Base-by-base conservation (phyloP, 1,284 basidiomycete species). In the Mycosarcoma mackinlayi region DNA sequence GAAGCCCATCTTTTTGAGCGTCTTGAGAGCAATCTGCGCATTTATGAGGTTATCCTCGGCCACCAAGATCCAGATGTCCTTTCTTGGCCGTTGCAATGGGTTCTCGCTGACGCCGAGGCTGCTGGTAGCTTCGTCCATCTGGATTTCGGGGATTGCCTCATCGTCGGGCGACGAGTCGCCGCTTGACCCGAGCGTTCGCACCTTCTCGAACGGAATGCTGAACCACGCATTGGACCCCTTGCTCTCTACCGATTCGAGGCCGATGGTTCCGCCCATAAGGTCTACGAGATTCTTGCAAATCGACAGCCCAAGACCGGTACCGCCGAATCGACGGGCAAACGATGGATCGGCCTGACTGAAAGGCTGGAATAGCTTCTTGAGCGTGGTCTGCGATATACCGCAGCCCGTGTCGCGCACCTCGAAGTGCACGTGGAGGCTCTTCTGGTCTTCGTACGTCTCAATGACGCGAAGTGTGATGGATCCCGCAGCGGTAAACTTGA, bases 401-500 rank as follows among this genome's bases (percentile, higher is more conserved):
- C 80, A 77, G 30, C 83, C 83, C 14, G 83, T 83, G 49, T 84
- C 83, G 31, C 75, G 65, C 9, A 84, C 75, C 39, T 80, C 73
- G 48, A 83, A 83, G 19, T 71, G 70, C 9, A 81, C 75, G 25
- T 71, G 58, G 3, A 83, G 44, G 31, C 52, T 67, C 24, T 66
- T 57, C 11, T 67, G 62, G 23, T 78, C 68, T 53, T 83, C 81
- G 25, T 55, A 68, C 3, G 76, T 62, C 42, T 76, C 73, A 44
- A 73, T 66, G 48, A 81, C 66, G 0, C 68, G 58, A 19, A 84
- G 70, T 23, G 77, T 81, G 67, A 84, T 80, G 25, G 68, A 55
- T 37, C 84, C 83, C 0, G 46, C 21, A 19, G 77, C 66, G 13
- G 82, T 83, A 60, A 84, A 84, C 47, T 84, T 84, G 76, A 83